Base-by-base conservation (phyloP, 1,139 yeast species). In the Yamadazyma membranifaciens region DNA sequence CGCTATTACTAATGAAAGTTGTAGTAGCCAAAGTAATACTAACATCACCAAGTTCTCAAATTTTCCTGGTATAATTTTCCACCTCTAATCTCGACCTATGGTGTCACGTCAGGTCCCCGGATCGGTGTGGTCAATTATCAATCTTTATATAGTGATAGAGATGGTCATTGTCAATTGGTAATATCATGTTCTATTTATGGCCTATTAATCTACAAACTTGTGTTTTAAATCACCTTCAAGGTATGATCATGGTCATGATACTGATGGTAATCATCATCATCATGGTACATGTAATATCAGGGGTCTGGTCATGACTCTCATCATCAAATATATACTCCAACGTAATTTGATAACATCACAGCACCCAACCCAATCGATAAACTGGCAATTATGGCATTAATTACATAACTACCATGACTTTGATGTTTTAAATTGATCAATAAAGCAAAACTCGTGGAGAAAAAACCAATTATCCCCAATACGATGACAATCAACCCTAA, bases 281-380 rank as follows among this genome's bases (percentile, higher is more conserved):
- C n/a, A n/a, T n/a, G n/a, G n/a, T n/a, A n/a, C n/a, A n/a, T n/a
- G n/a, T n/a, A n/a, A n/a, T n/a, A n/a, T n/a, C n/a, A n/a, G n/a
- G n/a, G n/a, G n/a, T n/a, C n/a, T n/a, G n/a, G 24, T 20, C 24
- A 27, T 12, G 24, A 16, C 24, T 16, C 34, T 31, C 13, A 6
- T 25, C 27, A 7, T 44, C 52, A 71, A 41, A 70, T 62, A 48
- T 70, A 69, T 4, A 72, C 77, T 24, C 77, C 77, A 34, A 70
- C 72, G 46, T 59, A 67, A 54, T 71, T 72, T 41, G 73, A 60
- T 22, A 69, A 59, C 49, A 63, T 61, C 13, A 70, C 55, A 10
- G 70, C 55, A 11, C 71, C 63, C 41, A 65, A 59, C 1, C 73
- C 76, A 41, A 72, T 57, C 16, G 74, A 55, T 13, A 65, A 39